Conservation (phyloP, 805 yeast species). For the Wickerhamiella kazuoi region DNA sequence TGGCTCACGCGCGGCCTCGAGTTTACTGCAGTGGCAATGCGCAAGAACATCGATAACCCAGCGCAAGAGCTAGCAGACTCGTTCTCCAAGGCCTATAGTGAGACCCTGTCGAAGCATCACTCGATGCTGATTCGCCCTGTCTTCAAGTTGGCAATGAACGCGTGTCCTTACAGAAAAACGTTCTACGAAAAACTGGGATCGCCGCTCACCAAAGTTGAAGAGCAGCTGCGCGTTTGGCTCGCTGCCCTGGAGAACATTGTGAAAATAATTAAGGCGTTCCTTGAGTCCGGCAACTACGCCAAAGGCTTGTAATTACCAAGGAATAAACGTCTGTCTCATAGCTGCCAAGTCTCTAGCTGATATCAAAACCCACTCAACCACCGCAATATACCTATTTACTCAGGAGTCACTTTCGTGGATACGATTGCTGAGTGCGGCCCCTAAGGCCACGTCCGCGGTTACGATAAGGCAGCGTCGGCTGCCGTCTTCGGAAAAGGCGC, state of each 20-base stretch:
- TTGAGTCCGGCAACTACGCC: constrained; percentile 66
- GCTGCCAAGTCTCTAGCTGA: too few species aligned
- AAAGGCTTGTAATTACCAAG: constrained; percentile 60
- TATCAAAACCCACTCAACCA: too few species aligned
- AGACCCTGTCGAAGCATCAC: constrained; percentile 68
- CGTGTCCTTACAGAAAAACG: constrained; percentile 80
- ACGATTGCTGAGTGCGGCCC: too few species aligned
- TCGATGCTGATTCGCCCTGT: constrained; percentile 68
- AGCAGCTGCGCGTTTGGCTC: constrained; percentile 58
- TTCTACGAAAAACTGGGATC: constrained; percentile 68
- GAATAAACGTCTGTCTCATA: too few species aligned
- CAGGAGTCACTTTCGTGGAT: too few species aligned
- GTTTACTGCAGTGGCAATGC: constrained; percentile 80
- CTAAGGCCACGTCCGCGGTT: too few species aligned
- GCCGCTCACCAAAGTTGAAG: constrained; percentile 33
- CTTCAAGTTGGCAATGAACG: constrained; percentile 86
- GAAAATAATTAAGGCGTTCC: constrained; percentile 52
- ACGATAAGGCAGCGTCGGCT: too few species aligned
- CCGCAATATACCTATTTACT: too few species aligned
- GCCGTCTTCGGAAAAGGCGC: too few species aligned
- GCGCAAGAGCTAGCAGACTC: constrained; percentile 49
- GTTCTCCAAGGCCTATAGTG: constrained; percentile 68
- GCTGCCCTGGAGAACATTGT: constrained; percentile 61
- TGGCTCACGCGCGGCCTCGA: constrained; percentile 73
- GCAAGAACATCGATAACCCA: constrained; percentile 54